Conservation (phyloP, 371 early-diverging fungal species). For the Mortierella sp. region DNA sequence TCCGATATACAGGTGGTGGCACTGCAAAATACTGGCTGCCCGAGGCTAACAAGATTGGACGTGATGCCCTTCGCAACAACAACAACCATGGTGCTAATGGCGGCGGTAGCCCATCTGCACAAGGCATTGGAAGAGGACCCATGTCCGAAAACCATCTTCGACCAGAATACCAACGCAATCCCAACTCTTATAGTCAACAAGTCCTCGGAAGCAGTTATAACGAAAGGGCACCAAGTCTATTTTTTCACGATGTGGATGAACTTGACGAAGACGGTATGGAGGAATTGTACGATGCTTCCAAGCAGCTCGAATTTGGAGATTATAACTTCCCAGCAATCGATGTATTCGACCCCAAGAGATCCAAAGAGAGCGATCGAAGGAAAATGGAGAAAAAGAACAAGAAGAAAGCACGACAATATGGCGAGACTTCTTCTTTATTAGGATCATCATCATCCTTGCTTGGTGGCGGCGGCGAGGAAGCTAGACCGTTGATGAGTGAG, state of each 20-base stretch:
- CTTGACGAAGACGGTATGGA: conserved; percentile 33
- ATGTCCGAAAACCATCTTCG: conserved; percentile 9
- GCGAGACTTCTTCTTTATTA: conserved; percentile 21
- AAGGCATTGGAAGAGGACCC: neutral
- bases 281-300: conserved; percentile 39
- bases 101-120: neutral
- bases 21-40: conserved; percentile 82
- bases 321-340: conserved; percentile 46
- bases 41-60: conserved; percentile 22
- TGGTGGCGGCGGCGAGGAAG: conserved; percentile 5
- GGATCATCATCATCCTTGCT: neutral
- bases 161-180: conserved; percentile 22
- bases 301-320: conserved; percentile 44
- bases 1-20: conserved; percentile 83
- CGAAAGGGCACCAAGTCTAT: conserved; percentile 40
- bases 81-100: neutral
- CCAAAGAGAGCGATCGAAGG: conserved; percentile 43
- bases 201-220: conserved; percentile 11
- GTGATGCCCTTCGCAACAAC: conserved; percentile 2
- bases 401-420: conserved; percentile 32
- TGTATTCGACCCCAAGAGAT: conserved; percentile 37
- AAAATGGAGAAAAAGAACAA: conserved; percentile 48
- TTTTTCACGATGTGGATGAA: conserved; percentile 39
- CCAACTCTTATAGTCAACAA: conserved; percentile 32
- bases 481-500: conserved; percentile 46